These are phyloP conservation scores for Alternaria gansuensis DNA, from an alignment of 2,329 filamentous ascomycete species.

Conservation along the genomic window DNA sequence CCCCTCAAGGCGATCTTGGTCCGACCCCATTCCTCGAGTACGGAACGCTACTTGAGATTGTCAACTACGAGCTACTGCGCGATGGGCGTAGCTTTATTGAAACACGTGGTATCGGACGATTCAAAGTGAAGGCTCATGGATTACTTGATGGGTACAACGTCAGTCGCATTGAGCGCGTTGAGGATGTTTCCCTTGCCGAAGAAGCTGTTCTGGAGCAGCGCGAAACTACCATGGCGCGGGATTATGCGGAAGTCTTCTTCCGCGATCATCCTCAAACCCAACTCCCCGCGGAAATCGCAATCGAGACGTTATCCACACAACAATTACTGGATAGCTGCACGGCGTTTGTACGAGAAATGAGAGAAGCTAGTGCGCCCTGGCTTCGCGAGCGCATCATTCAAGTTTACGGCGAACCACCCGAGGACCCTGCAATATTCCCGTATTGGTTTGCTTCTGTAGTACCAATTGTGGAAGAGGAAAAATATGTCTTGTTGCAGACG, in stretches of 20 bases:
- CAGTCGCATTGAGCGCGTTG: slow-evolving; percentile 77
- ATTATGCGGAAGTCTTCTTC: slow-evolving; percentile 48
- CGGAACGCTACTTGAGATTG: slow-evolving; percentile 80
- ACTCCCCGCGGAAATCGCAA: slow-evolving; percentile 42
- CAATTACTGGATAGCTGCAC: slow-evolving; percentile 71
- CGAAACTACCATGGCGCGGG: slow-evolving; percentile 63
- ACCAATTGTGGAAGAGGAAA: slow-evolving; percentile 78
- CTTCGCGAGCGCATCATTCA: slow-evolving; percentile 74
- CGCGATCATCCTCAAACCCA: slow-evolving; percentile 44
- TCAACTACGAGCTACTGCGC: slow-evolving; percentile 74
- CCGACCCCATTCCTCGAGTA: slow-evolving; percentile 71
- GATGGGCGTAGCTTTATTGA: slow-evolving; percentile 86
- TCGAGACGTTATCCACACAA: slow-evolving; percentile 72
- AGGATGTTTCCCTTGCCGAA: slow-evolving; percentile 82
- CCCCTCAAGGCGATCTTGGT: slow-evolving; percentile 63
- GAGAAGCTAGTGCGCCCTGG: slow-evolving; percentile 75
- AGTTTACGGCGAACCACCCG: slow-evolving; percentile 79
- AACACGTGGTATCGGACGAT: slow-evolving; percentile 77
- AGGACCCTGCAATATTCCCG: slow-evolving; percentile 79
- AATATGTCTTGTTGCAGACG: slow-evolving; percentile 77
- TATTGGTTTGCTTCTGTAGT: slow-evolving; percentile 91
- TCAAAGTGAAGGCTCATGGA: slow-evolving; percentile 72
- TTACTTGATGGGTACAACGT: slow-evolving; percentile 79
- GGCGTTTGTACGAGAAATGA: slow-evolving; percentile 75
- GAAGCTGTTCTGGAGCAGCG: slow-evolving; percentile 78